phyloP scores from a whole-genome alignment of 148 eudicot genomes.

The Polygonum maritimum region DNA sequence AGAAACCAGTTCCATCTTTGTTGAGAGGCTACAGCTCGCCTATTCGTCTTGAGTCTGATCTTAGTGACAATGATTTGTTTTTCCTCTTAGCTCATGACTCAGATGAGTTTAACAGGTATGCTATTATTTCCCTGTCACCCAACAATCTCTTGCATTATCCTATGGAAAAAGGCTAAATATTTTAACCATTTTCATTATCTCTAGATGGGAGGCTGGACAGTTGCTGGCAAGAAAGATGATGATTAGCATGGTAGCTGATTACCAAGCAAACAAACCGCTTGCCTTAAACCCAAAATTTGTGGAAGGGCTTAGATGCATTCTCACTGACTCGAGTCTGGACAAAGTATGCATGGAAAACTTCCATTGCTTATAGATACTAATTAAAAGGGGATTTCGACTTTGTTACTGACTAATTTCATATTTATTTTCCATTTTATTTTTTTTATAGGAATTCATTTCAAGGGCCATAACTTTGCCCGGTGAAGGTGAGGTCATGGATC shows the following conservation, averaged over 20 bases:
- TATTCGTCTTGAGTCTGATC: conserved; percentile 80
- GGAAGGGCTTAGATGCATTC: conserved; percentile 69
- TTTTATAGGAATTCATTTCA: conserved; percentile 68
- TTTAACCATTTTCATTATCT: conserved; percentile 3
- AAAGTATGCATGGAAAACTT: conserved; percentile 33
- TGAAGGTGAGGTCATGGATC: conserved; percentile 92
- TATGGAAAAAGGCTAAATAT: background rate
- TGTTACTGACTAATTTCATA: background rate
- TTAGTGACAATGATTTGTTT: conserved; percentile 63
- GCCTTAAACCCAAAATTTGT: conserved; percentile 62
- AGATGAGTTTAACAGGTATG: conserved; percentile 91
- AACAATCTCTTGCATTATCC: background rate
- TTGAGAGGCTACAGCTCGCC: conserved; percentile 93
- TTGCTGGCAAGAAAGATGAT: conserved; percentile 75
- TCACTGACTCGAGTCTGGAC: conserved; percentile 61
- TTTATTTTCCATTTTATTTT: background rate
- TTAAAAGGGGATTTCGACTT: background rate
- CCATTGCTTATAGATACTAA: background rate
- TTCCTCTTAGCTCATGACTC: conserved; percentile 98
- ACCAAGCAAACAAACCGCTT: conserved; percentile 73
- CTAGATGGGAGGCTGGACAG: conserved; percentile 98
- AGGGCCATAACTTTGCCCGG: conserved; percentile 89
- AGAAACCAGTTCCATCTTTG: conserved; percentile 76
- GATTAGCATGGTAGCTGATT: conserved; percentile 78
- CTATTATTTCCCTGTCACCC: background rate